A percentile compares a stretch with the other conserved stretches of the same genome.
Evolutionary conservation across 148 eudicot species (phyloP).

Genomic region (Dysphania ambrosioides): DNA sequence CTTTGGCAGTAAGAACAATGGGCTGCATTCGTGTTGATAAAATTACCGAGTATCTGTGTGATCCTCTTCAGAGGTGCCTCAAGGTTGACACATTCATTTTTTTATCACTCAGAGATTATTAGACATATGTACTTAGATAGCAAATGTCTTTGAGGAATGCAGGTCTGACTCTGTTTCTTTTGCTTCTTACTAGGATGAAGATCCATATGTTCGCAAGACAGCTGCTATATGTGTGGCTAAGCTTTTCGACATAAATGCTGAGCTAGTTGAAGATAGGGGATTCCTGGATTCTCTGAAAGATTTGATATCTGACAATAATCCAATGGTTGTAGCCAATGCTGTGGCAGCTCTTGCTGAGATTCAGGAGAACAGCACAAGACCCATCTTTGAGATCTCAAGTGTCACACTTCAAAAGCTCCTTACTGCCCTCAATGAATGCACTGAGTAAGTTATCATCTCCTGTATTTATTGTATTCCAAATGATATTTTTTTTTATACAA

Average conservation of each 20-base stretch:
- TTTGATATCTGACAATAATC: constrained; percentile 97
- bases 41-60: constrained; percentile 95
- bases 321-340: constrained; percentile 99
- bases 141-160: constrained; percentile 1
- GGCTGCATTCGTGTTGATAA: constrained; percentile 99
- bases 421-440: constrained; percentile 97
- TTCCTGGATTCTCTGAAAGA: constrained; percentile 94
- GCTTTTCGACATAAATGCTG: constrained; percentile 96
- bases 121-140: constrained; percentile 6
- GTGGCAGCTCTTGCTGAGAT: constrained; percentile 99
- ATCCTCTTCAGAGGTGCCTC: constrained; percentile 98
- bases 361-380: constrained; percentile 80
- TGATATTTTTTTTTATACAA: not conserved
- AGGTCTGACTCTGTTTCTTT: constrained; percentile 4
- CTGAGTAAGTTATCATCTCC: constrained; percentile 64
- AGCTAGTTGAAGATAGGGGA: constrained; percentile 97
- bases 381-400: constrained; percentile 89
- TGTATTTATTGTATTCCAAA: constrained; percentile 3
- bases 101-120: constrained; percentile 4
- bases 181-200: constrained; percentile 70
- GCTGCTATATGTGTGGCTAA: constrained; percentile 99
- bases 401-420: constrained; percentile 87
- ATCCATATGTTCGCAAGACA: constrained; percentile 99
- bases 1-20: constrained; percentile 98
- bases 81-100: constrained; percentile 49